Evolutionary conservation across 495 filamentous ascomycete genomes (phyloP).

Genomic region (Daldinia grandis): DNA sequence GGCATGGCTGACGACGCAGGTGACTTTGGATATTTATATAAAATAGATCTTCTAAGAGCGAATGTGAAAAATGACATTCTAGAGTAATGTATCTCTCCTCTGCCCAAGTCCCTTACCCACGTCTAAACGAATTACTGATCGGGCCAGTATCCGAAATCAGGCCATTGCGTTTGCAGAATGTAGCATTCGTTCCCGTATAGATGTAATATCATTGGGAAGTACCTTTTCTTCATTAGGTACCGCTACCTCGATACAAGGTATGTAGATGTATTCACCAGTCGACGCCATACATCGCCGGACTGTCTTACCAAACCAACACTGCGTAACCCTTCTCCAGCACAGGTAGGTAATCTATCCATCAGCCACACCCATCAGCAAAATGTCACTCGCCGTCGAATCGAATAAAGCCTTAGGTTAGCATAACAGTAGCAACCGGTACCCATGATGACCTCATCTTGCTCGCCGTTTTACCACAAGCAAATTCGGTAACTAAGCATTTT

Average conservation of each 20-base stretch:
- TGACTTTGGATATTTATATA: too few relatives aligned
- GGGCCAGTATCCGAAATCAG: not conserved
- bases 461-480: slow-evolving; percentile 28
- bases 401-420: slow-evolving; percentile 3
- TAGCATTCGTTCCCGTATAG: not conserved
- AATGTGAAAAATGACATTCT: too few relatives aligned
- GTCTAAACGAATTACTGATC: not conserved
- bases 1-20: not conserved
- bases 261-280: not conserved
- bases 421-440: not conserved
- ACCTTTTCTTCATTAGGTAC: not conserved
- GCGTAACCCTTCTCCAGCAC: not conserved
- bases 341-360: not conserved
- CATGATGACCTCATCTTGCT: slow-evolving; percentile 32
- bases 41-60: too few relatives aligned
- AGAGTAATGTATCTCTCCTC: not conserved
- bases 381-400: not conserved
- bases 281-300: slow-evolving; percentile 12
- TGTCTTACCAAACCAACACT: slow-evolving; percentile 2
- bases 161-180: not conserved
- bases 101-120: not conserved
- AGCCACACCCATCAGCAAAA: not conserved
- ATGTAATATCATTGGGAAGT: not conserved
- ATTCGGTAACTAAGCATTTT: slow-evolving; percentile 4
- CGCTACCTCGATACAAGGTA: not conserved